phyloP scores from a whole-genome alignment of 2,329 filamentous ascomycete species.

The Teratosphaeriaceae sp. region DNA sequence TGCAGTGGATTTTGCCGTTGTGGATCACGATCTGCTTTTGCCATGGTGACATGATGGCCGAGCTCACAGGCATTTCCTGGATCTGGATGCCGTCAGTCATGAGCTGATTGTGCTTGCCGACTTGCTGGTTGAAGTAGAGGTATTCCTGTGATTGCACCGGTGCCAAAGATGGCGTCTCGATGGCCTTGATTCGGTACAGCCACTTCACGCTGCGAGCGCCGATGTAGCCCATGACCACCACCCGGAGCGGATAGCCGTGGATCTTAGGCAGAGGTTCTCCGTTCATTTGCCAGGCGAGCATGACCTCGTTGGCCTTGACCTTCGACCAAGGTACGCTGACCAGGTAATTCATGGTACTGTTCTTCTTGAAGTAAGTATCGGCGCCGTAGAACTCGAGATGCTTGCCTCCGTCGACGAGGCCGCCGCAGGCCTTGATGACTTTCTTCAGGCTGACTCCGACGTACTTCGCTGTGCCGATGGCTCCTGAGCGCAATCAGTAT shows the following conservation, averaged over 20 bases:
- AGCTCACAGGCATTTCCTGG: slow-evolving; percentile 63
- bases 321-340: slow-evolving; percentile 57
- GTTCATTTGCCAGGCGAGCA: slow-evolving; percentile 68
- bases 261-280: slow-evolving; percentile 56
- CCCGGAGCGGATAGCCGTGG: slow-evolving; percentile 58
- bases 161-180: slow-evolving; percentile 43
- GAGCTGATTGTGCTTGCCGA: slow-evolving; percentile 52
- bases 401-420: slow-evolving; percentile 43
- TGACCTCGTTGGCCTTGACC: slow-evolving; percentile 56
- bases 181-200: slow-evolving; percentile 54
- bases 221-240: slow-evolving; percentile 57
- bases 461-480: slow-evolving; percentile 57
- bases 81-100: slow-evolving; percentile 47
- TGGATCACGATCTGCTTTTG: slow-evolving; percentile 57
- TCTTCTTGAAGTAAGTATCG: slow-evolving; percentile 66
- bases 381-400: slow-evolving; percentile 64
- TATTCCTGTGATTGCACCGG: slow-evolving; percentile 55
- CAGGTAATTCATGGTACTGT: slow-evolving; percentile 49
- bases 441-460: slow-evolving; percentile 45
- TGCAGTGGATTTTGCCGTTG: slow-evolving; percentile 40
- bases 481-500: slow-evolving; percentile 18
- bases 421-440: slow-evolving; percentile 63
- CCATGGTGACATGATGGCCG: slow-evolving; percentile 59
- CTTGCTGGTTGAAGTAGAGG: slow-evolving; percentile 55
- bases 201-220: slow-evolving; percentile 60